Evolutionary conservation across 1,139 yeast species (phyloP), one percentile per base, ranked within the genome.

Genomic region (Hyphopichia pseudoburtonii): DNA sequence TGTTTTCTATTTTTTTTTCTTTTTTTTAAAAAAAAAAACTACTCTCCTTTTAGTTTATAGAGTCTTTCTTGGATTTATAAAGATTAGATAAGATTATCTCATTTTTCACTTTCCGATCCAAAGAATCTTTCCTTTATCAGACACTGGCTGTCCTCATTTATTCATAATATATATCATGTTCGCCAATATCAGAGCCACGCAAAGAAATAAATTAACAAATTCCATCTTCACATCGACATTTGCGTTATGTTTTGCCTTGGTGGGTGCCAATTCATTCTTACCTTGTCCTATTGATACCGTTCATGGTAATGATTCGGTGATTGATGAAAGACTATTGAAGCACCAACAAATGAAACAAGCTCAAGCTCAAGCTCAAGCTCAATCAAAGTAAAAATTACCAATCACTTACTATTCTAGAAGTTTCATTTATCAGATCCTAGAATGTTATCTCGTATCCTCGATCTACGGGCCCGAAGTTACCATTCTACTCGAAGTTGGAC

Each of bases 141-240:
- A 10, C 7, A 7, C 23, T 21, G 10, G 7, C n/a, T n/a, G 6
- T 12, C 7, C 27, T 9, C 32, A 27, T 29, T 12, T 17, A 19
- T 31, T 7, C 24, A 23, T 11, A 16, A 28, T 18, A 28, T 10
- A 19, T 28, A 34, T 21, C 15, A 37, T 40, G 43, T 43, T 41
- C 28, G 9, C n/a, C 21, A 17, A 36, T 48, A 65, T 79, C 44
- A 76, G 69, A 58, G 85, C 86, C 21, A 67, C 78, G 5, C 72
- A 73, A 39, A 70, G 86, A 54, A 70, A 71, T 41, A 64, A 66
- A 45, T 66, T 83, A 40, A 82, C 88, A 22, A 75, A 77, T 40
- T 82, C 88, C 18, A 70, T 84, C 42, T 85, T 85, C 60, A 77
- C 83, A 23, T 78, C 89, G n/a, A 84, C 92, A 0, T 82, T 83